Conservation (phyloP, 2,329 filamentous ascomycete species). For the Cercospora zeae-maydis region DNA sequence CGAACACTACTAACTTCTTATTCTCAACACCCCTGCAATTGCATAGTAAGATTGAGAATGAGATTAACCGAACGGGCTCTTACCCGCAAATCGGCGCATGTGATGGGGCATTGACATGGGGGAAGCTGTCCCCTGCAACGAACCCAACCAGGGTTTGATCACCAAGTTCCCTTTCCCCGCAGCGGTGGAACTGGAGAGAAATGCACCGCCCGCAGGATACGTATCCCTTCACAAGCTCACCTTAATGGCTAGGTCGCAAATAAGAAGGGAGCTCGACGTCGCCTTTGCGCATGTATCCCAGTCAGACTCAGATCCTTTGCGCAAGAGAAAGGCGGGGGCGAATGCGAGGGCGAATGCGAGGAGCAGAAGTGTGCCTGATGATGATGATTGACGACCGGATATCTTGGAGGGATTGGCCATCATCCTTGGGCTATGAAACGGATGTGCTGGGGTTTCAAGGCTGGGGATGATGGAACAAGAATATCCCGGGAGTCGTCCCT, state of each 20-base stretch:
- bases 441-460: too few species aligned
- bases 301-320: neutral
- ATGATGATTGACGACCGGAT: neutral
- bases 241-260: conserved; percentile 13
- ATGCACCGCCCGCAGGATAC: neutral
- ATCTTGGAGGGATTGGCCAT: neutral
- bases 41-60: too few species aligned
- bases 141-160: neutral
- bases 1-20: too few species aligned
- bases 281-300: conserved; percentile 10
- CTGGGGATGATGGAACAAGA: neutral
- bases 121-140: neutral
- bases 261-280: conserved; percentile 12
- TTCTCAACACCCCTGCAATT: too few species aligned
- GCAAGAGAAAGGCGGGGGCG: neutral
- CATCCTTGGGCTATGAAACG: too few species aligned
- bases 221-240: conserved; percentile 6
- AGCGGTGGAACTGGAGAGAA: neutral
- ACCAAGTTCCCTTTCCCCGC: neutral
- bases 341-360: neutral
- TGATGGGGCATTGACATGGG: neutral
- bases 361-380: neutral
- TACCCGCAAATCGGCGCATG: neutral
- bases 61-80: too few species aligned
- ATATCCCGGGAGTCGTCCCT: neutral